Conservation (phyloP, 768 basidiomycete species). For the Suillus luteus region DNA sequence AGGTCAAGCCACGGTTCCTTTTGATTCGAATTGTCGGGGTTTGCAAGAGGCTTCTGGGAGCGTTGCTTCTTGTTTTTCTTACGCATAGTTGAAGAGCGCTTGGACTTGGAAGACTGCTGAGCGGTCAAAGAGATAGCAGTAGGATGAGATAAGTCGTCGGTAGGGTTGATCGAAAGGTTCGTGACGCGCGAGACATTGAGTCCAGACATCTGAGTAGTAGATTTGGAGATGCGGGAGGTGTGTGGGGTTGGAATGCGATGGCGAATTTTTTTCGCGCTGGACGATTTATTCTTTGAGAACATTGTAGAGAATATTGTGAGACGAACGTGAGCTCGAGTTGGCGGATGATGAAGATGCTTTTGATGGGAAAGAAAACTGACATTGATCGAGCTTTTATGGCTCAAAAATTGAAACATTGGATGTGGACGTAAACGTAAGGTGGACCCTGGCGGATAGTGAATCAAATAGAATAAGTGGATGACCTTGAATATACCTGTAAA, state of each 20-base stretch:
- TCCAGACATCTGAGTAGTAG: not conserved
- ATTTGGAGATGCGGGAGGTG: not conserved
- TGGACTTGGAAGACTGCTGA: not conserved
- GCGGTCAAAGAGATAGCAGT: not conserved
- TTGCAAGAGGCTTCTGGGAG: not conserved
- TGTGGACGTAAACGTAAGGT: not conserved
- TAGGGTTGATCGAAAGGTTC: not conserved
- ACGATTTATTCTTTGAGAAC: not conserved
- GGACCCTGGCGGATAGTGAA: not conserved
- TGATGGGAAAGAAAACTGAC: not conserved
- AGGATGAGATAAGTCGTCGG: not conserved
- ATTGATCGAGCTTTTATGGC: not conserved
- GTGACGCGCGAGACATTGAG: not conserved
- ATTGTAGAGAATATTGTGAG: not conserved
- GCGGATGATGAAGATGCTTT: not conserved
- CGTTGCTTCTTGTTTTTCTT: not conserved
- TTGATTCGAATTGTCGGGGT: not conserved
- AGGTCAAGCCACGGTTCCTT: constrained; percentile 5
- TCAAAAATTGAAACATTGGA: not conserved
- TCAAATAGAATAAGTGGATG: not conserved
- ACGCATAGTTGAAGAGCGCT: not conserved
- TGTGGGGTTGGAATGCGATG: not conserved
- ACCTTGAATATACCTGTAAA: not conserved
- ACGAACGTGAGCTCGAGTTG: not conserved
- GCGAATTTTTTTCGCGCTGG: not conserved